Base-by-base conservation (phyloP, 352 stramenopile species). In the Pythium dissimile region DNA sequence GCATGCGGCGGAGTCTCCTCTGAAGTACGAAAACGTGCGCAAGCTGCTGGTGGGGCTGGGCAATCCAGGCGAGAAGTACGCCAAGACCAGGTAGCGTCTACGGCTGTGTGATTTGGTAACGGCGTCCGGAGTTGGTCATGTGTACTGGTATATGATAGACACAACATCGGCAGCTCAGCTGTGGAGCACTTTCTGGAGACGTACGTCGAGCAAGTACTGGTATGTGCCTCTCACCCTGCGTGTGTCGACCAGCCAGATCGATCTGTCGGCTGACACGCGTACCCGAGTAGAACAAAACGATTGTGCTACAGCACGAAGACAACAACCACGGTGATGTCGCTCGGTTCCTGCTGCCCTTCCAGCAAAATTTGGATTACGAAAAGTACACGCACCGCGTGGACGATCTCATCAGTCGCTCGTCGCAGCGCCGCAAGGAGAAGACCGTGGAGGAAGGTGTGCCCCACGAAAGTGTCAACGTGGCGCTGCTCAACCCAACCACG, bases 11-110 rank as follows among this genome's bases (percentile, higher is more conserved):
- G 56, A 53, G 27, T 51, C 43, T 32, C 32, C 67, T 23, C 45
- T 57, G 23, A 83, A 80, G 69, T 88, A 84, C 60, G 71, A 88
- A 24, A 64, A 88, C 46, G 75, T 89, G 41, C 83, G 83, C 52
- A 92, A 92, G 55, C 68, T 95, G 27, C 61, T 95, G 34, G 86
- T 95, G 3, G 86, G 86, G n/a, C 58, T 95, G 42, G 86, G 86
- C 30, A 95, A 95, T 53, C 84, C 86, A 7, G 82, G 84, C 50
- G 73, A 92, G 52, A 92, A 95, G 57, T 95, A 78, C 57, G 67
- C 62, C n/a, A 75, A 77, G 54, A 95, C 86, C 16, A 70, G 84
- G 84, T 92, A 31, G 31, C 28, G 12, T 13, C n/a, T 54, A 16
- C 18, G 15, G 13, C 11, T 38, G 12, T 15, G 13, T 37, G 7